phyloP scores from a whole-genome alignment of 1,284 basidiomycete genomes.

The Wallemia ichthyophaga region DNA sequence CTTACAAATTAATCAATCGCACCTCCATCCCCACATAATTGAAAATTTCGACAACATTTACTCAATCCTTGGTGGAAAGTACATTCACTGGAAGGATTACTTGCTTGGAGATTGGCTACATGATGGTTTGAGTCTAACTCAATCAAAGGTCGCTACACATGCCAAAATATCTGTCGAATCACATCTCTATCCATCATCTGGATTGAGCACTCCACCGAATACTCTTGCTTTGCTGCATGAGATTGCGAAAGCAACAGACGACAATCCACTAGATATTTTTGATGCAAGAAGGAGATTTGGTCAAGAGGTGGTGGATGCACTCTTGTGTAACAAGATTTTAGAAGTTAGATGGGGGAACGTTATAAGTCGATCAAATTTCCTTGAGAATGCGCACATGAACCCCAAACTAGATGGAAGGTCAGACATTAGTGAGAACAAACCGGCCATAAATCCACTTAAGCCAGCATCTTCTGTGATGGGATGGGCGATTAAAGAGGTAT shows the following conservation, averaged over 20 bases:
- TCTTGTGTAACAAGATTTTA: conserved; percentile 39
- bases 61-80: conserved; percentile 45
- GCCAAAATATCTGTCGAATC: conserved; percentile 39
- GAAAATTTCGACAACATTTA: conserved; percentile 34
- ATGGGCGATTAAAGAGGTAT: conserved; percentile 43
- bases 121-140: background rate
- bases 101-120: conserved; percentile 25
- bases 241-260: conserved; percentile 39
- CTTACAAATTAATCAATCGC: conserved; percentile 27
- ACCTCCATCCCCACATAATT: conserved; percentile 20
- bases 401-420: conserved; percentile 12
- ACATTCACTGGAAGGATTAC: conserved; percentile 48
- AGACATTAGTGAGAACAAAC: conserved; percentile 22
- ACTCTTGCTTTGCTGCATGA: conserved; percentile 19
- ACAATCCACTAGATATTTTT: conserved; percentile 34
- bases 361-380: conserved; percentile 19
- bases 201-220: conserved; percentile 14
- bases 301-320: conserved; percentile 41
- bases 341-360: conserved; percentile 44
- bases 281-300: conserved; percentile 42
- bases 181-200: conserved; percentile 39
- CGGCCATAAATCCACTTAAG: conserved; percentile 36
- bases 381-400: background rate
- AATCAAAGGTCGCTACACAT: conserved; percentile 32
- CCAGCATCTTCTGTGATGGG: conserved; percentile 44